Conservation (phyloP, 306 rosid genomes). For the Cucurbita argyrosperma region DNA sequence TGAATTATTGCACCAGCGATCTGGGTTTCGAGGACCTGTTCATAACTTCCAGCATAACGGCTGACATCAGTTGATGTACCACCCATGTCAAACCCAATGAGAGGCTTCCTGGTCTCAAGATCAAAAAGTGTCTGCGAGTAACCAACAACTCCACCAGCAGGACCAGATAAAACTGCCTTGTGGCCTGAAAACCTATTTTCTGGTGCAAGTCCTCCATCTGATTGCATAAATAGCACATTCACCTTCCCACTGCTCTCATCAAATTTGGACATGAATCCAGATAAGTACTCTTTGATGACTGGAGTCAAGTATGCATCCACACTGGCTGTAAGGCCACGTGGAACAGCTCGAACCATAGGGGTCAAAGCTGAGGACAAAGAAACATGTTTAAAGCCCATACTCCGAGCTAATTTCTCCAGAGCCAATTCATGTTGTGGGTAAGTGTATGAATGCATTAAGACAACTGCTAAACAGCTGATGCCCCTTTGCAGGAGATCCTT, state of each 20-base stretch:
- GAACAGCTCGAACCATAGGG: constrained; percentile 94
- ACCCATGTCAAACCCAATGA: constrained; percentile 97
- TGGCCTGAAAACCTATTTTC: constrained; percentile 87
- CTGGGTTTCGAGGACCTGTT: constrained; percentile 87
- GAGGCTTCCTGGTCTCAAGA: constrained; percentile 71
- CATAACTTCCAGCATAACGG: constrained; percentile 82
- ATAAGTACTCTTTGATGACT: constrained; percentile 82
- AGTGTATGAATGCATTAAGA: constrained; percentile 84
- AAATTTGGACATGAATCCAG: constrained; percentile 78
- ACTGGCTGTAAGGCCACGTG: constrained; percentile 88
- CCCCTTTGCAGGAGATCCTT: constrained; percentile 47
- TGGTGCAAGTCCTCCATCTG: constrained; percentile 97
- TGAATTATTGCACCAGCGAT: constrained; percentile 87
- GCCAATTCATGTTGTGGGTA: constrained; percentile 65
- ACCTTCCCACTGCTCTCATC: constrained; percentile 56
- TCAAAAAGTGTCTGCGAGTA: constrained; percentile 82
- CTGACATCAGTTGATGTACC: constrained; percentile 98
- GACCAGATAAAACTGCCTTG: constrained; percentile 89
- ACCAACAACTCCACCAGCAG: constrained; percentile 98
- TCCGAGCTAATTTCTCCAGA: constrained; percentile 44
- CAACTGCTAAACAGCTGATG: constrained; percentile 73
- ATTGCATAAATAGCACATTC: constrained; percentile 94
- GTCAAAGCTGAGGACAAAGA: constrained; percentile 84
- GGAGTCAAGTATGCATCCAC: constrained; percentile 97
- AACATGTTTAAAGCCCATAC: constrained; percentile 80